Evolutionary conservation across 371 early-diverging fungal species (phyloP).

Genomic region (Lichtheimia ramosa): DNA sequence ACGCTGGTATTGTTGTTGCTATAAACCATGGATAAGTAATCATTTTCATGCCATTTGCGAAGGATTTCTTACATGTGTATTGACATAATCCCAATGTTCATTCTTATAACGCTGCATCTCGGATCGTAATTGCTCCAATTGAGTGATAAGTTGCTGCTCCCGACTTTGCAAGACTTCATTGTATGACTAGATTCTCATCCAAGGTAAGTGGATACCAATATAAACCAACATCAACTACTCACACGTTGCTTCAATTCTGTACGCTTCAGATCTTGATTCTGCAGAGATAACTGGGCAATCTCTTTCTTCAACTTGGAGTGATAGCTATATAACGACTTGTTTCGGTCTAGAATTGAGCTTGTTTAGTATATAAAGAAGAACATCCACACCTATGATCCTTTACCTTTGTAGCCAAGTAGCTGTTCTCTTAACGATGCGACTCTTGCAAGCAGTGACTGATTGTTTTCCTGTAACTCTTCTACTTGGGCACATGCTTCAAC

Average conservation of each 20-base stretch:
- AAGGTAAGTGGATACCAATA: neutral
- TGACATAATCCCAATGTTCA: no score
- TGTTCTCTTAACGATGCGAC: neutral
- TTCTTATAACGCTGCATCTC: no score
- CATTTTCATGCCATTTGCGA: no score
- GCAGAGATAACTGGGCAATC: neutral
- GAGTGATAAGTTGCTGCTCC: neutral
- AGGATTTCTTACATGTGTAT: no score
- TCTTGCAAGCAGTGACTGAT: neutral
- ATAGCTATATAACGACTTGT: neutral
- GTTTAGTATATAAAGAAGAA: neutral
- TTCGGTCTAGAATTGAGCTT: neutral
- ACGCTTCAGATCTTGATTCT: neutral
- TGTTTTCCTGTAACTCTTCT: neutral
- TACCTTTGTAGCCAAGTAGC: neutral
- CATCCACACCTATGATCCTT: neutral
- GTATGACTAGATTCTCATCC: neutral
- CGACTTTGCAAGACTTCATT: neutral
- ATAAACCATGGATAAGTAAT: no score
- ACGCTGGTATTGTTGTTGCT: no score
- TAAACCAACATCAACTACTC: neutral
- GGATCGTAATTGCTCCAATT: no score
- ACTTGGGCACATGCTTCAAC: neutral
- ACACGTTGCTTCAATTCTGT: neutral
- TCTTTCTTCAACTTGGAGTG: neutral